phyloP scores from a whole-genome alignment of 805 yeast species.

The Metschnikowia henanensis region DNA sequence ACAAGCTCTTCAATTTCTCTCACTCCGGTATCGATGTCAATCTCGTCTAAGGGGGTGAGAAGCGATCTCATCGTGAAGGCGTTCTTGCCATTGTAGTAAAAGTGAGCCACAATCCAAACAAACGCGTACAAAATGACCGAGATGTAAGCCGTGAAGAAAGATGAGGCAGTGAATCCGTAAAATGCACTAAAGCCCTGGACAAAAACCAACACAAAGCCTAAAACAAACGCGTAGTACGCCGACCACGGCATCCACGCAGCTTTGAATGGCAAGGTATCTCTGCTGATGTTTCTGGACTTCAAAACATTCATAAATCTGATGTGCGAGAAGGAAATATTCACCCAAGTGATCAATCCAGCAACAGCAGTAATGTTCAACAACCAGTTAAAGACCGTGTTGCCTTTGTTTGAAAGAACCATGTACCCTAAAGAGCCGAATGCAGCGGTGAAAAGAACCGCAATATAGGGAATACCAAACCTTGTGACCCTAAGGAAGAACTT shows the following conservation, averaged over 20 bases:
- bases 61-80: slow-evolving; percentile 39
- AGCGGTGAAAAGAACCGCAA: slow-evolving; percentile 57
- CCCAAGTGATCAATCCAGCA: slow-evolving; percentile 76
- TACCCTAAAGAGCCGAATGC: slow-evolving; percentile 64
- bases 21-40: slow-evolving; percentile 70
- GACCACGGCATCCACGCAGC: slow-evolving; percentile 67
- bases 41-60: slow-evolving; percentile 51
- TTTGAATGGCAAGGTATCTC: slow-evolving; percentile 73
- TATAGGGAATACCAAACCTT: slow-evolving; percentile 59
- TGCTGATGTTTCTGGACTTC: slow-evolving; percentile 58
- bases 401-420: slow-evolving; percentile 53
- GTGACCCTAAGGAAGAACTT: slow-evolving; percentile 49
- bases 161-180: slow-evolving; percentile 50
- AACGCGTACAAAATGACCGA: slow-evolving; percentile 62
- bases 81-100: slow-evolving; percentile 44
- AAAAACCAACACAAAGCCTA: slow-evolving; percentile 56
- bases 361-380: slow-evolving; percentile 73
- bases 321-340: slow-evolving; percentile 62
- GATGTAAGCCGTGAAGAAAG: slow-evolving; percentile 70
- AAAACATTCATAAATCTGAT: slow-evolving; percentile 69
- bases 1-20: slow-evolving; percentile 59
- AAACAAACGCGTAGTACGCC: slow-evolving; percentile 62
- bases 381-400: slow-evolving; percentile 67
- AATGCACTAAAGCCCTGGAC: slow-evolving; percentile 75
- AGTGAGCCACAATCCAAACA: slow-evolving; percentile 55